phyloP scores from a whole-genome alignment of 768 basidiomycete species.

The Leccinum pellstonianum region DNA sequence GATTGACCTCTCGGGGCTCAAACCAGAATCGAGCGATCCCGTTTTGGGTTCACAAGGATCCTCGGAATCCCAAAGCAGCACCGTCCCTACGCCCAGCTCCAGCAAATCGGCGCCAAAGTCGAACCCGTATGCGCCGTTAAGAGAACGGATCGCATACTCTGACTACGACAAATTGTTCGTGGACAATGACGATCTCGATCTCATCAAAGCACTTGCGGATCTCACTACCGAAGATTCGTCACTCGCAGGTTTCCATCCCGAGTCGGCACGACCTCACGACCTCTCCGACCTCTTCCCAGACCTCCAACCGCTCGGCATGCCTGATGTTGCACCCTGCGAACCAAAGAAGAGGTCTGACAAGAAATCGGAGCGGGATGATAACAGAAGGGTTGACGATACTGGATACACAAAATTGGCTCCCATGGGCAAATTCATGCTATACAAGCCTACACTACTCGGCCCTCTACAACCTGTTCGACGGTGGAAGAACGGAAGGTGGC shows the following conservation, averaged over 20 bases:
- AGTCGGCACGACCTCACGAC: constrained; percentile 40
- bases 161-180: constrained; percentile 50
- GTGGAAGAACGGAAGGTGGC: constrained; percentile 64
- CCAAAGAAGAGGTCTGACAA: constrained; percentile 54
- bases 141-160: constrained; percentile 53
- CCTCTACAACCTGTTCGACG: constrained; percentile 80
- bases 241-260: constrained; percentile 17
- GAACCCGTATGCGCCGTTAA: constrained; percentile 53
- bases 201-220: constrained; percentile 49
- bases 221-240: constrained; percentile 32
- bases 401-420: constrained; percentile 75
- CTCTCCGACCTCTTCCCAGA: constrained; percentile 83
- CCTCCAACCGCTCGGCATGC: constrained; percentile 57
- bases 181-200: constrained; percentile 48
- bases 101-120: constrained; percentile 43
- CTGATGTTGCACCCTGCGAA: constrained; percentile 42
- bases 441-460: constrained; percentile 81
- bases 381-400: constrained; percentile 75
- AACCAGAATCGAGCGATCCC: constrained; percentile 56
- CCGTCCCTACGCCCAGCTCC: constrained; percentile 12
- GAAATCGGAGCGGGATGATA: constrained; percentile 61
- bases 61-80: constrained; percentile 35
- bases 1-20: constrained; percentile 41
- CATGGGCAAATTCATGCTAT: constrained; percentile 73
- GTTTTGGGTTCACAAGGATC: constrained; percentile 43